Evolutionary conservation across 768 basidiomycete genomes (phyloP).

Genomic region (Coprinopsis cinerea): DNA sequence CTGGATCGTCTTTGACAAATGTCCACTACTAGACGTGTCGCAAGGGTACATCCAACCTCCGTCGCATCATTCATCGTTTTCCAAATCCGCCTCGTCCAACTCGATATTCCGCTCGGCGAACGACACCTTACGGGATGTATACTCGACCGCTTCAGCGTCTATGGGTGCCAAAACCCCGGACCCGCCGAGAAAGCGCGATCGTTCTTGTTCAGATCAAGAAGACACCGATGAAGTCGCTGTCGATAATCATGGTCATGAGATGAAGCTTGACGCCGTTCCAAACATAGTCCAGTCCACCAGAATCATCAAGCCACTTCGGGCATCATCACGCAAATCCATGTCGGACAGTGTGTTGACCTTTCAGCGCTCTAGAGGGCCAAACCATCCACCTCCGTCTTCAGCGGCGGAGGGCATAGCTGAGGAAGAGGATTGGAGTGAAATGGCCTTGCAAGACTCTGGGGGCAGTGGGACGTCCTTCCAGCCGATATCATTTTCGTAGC

Average conservation of each 20-base stretch:
- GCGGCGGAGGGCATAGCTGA: slow-evolving; percentile 15
- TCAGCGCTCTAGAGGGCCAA: not conserved
- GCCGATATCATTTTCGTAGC: slow-evolving; percentile 16
- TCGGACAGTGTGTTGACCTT: slow-evolving; percentile 6
- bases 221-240: not conserved
- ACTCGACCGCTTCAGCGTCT: slow-evolving; percentile 12
- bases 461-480: slow-evolving; percentile 19
- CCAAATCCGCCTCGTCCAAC: slow-evolving; percentile 34
- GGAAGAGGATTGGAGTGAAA: slow-evolving; percentile 40
- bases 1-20: slow-evolving; percentile 14
- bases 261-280: not conserved
- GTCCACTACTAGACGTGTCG: slow-evolving; percentile 42
- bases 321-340: slow-evolving; percentile 17
- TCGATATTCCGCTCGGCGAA: slow-evolving; percentile 50
- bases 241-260: not conserved
- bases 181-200: slow-evolving; percentile 29
- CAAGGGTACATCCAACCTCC: slow-evolving; percentile 49
- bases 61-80: slow-evolving; percentile 25
- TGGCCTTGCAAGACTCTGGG: slow-evolving; percentile 14
- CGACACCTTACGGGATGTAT: slow-evolving; percentile 49
- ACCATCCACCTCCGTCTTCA: not conserved
- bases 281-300: slow-evolving; percentile 9
- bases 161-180: not conserved
- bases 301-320: slow-evolving; percentile 36
- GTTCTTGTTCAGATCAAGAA: slow-evolving; percentile 18